phyloP scores from a whole-genome alignment of 805 yeast genomes.

The Saturnispora quitensis region DNA sequence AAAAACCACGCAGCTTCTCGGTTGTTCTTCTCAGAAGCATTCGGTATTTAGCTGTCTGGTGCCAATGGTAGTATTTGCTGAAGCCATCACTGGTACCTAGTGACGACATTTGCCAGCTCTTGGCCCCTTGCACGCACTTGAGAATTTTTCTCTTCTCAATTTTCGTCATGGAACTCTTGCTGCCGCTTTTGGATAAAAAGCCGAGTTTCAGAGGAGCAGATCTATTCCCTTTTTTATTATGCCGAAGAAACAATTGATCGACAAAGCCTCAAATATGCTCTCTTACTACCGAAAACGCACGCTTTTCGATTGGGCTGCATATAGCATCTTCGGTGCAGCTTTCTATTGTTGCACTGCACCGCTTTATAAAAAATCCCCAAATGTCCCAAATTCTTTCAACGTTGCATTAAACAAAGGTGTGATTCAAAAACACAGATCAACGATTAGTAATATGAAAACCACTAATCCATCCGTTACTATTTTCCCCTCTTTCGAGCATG shows the following conservation, averaged over 20 bases:
- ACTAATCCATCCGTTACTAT: neutral
- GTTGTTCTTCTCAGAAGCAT: too few relatives aligned
- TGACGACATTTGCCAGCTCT: neutral
- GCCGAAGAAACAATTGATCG: neutral
- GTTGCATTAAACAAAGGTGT: neutral
- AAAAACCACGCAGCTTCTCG: too few relatives aligned
- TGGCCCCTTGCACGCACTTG: neutral
- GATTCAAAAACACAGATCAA: neutral
- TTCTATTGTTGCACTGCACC: neutral
- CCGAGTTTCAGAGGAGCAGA: neutral
- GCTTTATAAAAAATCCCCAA: neutral
- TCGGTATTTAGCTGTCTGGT: neutral
- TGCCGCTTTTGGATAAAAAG: neutral
- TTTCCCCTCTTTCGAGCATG: neutral
- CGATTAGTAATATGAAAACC: neutral
- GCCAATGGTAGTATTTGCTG: neutral
- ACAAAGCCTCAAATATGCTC: neutral
- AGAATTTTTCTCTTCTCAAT: neutral
- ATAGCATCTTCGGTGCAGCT: neutral
- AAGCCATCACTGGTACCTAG: neutral
- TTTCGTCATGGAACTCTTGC: neutral
- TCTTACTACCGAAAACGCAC: neutral
- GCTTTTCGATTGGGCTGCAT: neutral
- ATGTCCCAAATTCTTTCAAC: neutral
- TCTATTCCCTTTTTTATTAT: neutral